phyloP scores from a whole-genome alignment of 441 rosid species.

The Mallotus repandus region DNA sequence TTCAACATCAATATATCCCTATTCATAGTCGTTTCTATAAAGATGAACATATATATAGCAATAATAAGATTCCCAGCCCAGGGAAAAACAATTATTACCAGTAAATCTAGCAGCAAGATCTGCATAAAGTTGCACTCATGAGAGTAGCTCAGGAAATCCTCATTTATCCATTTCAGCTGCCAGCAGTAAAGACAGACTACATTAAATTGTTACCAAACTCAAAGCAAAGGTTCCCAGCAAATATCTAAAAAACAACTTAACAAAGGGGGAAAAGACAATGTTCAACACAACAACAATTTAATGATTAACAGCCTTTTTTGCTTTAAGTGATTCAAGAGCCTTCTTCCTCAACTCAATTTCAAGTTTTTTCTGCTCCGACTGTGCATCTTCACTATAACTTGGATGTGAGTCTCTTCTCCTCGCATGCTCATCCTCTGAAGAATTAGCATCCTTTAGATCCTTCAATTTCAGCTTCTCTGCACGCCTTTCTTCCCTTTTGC shows the following conservation, averaged over 20 bases:
- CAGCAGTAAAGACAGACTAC: conserved; percentile 75
- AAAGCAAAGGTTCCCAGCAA: conserved; percentile 34
- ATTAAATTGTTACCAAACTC: conserved; percentile 52
- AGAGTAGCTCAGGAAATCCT: conserved; percentile 80
- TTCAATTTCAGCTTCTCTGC: conserved; percentile 65
- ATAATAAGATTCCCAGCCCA: conserved; percentile 39
- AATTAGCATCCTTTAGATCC: conserved; percentile 40
- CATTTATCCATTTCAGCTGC: conserved; percentile 84
- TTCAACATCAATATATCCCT: conserved; percentile 23
- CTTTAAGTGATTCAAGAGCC: conserved; percentile 93
- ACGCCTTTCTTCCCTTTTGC: conserved; percentile 71
- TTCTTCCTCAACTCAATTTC: conserved; percentile 93
- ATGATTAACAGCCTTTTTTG: conserved; percentile 76
- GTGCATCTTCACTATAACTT: conserved; percentile 45
- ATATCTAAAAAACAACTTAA: conserved; percentile 33
- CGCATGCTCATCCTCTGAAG: conserved; percentile 54
- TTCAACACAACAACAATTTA: conserved; percentile 35
- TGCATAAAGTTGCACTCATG: conserved; percentile 73
- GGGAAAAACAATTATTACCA: conserved; percentile 62
- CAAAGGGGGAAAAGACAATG: conserved; percentile 27
- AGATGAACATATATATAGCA: background rate
- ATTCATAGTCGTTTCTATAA: conserved; percentile 8
- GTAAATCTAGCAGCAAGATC: conserved; percentile 72
- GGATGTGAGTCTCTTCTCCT: conserved; percentile 33
- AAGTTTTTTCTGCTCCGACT: conserved; percentile 70